Evolutionary conservation across 495 filamentous ascomycete species (phyloP).

Genomic region (Saxophila tyrrhenica): DNA sequence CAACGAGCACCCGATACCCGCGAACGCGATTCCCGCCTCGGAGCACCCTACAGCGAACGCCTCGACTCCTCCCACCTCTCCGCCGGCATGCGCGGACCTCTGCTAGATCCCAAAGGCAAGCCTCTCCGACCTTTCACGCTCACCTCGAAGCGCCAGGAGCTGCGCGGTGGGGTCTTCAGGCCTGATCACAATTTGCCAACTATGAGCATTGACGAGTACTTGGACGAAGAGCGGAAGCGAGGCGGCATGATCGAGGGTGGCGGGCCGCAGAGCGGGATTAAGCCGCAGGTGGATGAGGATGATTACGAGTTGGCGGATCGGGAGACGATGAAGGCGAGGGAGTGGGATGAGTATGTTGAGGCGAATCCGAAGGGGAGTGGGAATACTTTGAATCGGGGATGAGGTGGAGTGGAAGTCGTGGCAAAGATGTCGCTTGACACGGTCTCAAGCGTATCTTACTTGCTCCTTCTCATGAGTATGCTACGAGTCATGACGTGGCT

Average conservation of each 20-base stretch:
- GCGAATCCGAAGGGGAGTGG: conserved; percentile 58
- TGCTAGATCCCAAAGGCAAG: conserved; percentile 71
- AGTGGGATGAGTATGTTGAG: conserved; percentile 92
- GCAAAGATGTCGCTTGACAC: too few species aligned
- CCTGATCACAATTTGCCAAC: conserved; percentile 88
- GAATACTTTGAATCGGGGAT: conserved; percentile 35
- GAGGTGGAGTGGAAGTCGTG: not conserved
- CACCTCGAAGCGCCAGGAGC: conserved; percentile 54
- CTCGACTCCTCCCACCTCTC: conserved; percentile 52
- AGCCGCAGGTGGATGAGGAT: conserved; percentile 75
- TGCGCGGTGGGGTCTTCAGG: conserved; percentile 76
- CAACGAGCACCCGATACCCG: conserved; percentile 18
- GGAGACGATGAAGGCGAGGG: conserved; percentile 85
- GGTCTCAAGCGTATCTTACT: too few species aligned
- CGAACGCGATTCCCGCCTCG: conserved; percentile 23
- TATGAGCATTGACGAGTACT: conserved; percentile 95
- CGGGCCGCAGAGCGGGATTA: conserved; percentile 60
- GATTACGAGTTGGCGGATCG: conserved; percentile 70
- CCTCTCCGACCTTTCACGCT: conserved; percentile 88
- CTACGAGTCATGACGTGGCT: too few species aligned
- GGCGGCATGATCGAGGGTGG: conserved; percentile 92
- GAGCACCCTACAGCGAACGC: conserved; percentile 60
- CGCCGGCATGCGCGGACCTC: conserved; percentile 49
- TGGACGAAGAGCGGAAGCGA: conserved; percentile 76
- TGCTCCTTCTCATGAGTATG: too few species aligned